Conservation (phyloP, 2,329 filamentous ascomycete species). For the Cladosporium cucumerinum region DNA sequence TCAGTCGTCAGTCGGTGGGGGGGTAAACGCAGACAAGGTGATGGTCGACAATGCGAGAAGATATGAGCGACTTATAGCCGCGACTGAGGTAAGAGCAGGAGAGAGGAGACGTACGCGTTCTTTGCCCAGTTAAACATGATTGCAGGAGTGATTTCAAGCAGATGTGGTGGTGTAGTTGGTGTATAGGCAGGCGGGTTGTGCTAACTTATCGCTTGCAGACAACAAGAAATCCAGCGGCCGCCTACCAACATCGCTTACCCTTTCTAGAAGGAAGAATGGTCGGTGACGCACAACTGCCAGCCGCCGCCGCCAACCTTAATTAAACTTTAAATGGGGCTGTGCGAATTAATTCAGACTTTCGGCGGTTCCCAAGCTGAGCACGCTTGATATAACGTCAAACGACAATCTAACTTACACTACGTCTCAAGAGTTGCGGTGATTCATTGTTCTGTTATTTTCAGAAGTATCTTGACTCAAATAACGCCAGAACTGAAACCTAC, state of each 20-base stretch:
- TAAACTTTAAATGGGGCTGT: neutral
- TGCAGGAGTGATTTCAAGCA: neutral
- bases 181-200: neutral
- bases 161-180: no score
- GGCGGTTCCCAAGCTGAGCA: neutral
- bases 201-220: neutral
- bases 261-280: slow-evolving; percentile 5
- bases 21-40: neutral
- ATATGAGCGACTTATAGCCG: neutral
- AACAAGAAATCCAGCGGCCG: slow-evolving; percentile 8
- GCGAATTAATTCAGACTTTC: neutral
- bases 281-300: slow-evolving; percentile 5
- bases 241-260: neutral
- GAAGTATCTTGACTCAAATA: neutral
- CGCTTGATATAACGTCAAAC: neutral
- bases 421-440: neutral
- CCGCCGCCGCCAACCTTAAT: neutral
- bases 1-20: slow-evolving; percentile 41
- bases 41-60: slow-evolving; percentile 11
- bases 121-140: slow-evolving; percentile 93
- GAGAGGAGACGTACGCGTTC: slow-evolving; percentile 65
- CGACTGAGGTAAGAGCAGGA: neutral
- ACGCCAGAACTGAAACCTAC: neutral
- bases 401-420: neutral
- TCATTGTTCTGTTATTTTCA: neutral